A percentile compares a stretch with the other conserved stretches of the same genome.
phyloP scores from a whole-genome alignment of 164 flowering plant species.

The Saururus chinensis region DNA sequence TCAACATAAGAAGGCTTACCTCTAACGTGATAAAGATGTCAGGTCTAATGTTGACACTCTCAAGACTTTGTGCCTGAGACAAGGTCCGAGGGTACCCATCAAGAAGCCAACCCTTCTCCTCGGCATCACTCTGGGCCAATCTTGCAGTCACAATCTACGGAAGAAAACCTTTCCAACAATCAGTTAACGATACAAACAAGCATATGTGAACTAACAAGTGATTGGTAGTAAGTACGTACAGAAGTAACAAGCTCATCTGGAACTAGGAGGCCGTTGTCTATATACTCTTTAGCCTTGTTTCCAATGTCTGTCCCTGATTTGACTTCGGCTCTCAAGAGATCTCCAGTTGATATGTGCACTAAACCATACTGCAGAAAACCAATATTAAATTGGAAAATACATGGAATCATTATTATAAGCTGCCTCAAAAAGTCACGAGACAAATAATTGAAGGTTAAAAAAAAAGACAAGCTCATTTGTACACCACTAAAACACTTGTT shows the following conservation, averaged over 20 bases:
- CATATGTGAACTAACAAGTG: neutral
- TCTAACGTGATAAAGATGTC: conserved; percentile 62
- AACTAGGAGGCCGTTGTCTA: conserved; percentile 76
- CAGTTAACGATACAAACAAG: too few species aligned
- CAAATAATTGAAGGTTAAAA: too few species aligned
- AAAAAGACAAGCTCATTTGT: too few species aligned
- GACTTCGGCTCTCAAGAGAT: conserved; percentile 83
- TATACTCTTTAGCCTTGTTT: conserved; percentile 72
- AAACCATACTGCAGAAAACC: conserved; percentile 62
- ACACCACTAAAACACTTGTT: too few species aligned
- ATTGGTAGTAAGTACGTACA: neutral
- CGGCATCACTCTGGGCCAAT: conserved; percentile 63
- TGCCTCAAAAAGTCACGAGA: too few species aligned
- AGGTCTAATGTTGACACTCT: conserved; percentile 56
- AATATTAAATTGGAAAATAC: neutral
- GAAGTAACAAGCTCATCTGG: conserved; percentile 87
- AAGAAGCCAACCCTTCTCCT: conserved; percentile 88
- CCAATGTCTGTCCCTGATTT: conserved; percentile 84
- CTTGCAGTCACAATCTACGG: conserved; percentile 73
- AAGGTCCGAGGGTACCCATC: conserved; percentile 84
- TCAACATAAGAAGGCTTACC: conserved; percentile 27
- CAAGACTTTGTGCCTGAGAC: conserved; percentile 76
- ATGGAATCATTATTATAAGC: too few species aligned
- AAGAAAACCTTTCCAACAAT: neutral
- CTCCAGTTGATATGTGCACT: conserved; percentile 95